Base-by-base conservation (phyloP, 345 rosid genomes). In the Eucalyptus polybractea region DNA sequence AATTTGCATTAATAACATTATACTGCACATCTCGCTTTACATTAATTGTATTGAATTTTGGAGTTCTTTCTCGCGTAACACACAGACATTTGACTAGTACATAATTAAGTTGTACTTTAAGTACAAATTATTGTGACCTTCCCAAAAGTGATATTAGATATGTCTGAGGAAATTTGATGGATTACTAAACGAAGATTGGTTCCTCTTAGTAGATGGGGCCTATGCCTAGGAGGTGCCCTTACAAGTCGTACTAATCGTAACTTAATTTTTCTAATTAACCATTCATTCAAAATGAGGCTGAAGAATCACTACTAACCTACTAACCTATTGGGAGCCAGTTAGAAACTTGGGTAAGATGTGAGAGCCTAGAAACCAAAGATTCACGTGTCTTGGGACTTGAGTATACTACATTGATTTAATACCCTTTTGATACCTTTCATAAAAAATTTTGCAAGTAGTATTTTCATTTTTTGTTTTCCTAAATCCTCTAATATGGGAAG, bases 311-410 rank as follows among this genome's bases (percentile, higher is more conserved):
- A 27, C 31, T 6, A 60, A 60, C 15, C 7, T 27, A 27, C 31
- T 12, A 60, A 60, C 16, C 31, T 60, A 11, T 27, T 6, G 0
- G 0, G 0, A 27, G 31, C 31, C 0, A 27, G 8, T 13, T 27
- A 27, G 69, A 60, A 60, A 27, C 0, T 27, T 12, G 31, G 67
- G 16, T 12, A 13, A 60, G 69, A 60, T 60, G 31, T 1, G 3
- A 60, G 31, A 12, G 8, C 8, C 0, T 13, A 60, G 0, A 16
- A 60, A 60, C 16, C 16, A 27, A 60, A 2, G 29, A 24, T 4
- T 56, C 29, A 24, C 6, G 0, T 22, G 29, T 10, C 13, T 24
- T 56, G 27, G 13, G 1, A 27, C 1, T 60, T 60, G 31, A 60
- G 11, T 60, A 60, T 0, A 0, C 16, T 27, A 25, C 3, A 60